Evolutionary conservation across 2,329 filamentous ascomycete species (phyloP).

Genomic region (Ophiostoma montium): DNA sequence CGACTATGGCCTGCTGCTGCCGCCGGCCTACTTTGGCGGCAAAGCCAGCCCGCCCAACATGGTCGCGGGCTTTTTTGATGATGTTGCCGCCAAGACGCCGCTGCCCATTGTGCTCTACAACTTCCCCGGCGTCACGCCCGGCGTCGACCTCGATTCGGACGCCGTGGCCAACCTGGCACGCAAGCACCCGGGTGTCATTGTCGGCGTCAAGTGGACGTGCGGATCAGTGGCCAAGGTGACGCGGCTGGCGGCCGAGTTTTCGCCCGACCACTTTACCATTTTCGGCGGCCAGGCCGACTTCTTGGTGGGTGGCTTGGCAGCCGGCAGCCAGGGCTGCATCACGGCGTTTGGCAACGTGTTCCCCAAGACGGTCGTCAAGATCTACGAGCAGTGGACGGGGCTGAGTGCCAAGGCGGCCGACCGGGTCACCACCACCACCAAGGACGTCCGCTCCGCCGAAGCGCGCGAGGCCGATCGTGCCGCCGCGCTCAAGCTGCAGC

Average conservation of each 20-base stretch:
- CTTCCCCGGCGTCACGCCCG: slow-evolving; percentile 55
- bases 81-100: slow-evolving; percentile 36
- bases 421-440: neutral
- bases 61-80: slow-evolving; percentile 43
- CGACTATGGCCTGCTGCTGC: slow-evolving; percentile 46
- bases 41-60: slow-evolving; percentile 44
- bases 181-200: slow-evolving; percentile 12
- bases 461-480: slow-evolving; percentile 33
- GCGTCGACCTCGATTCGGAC: slow-evolving; percentile 53
- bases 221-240: slow-evolving; percentile 61
- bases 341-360: slow-evolving; percentile 50
- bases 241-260: slow-evolving; percentile 37
- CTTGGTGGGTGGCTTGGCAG: slow-evolving; percentile 42
- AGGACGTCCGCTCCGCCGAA: slow-evolving; percentile 10
- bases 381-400: slow-evolving; percentile 44
- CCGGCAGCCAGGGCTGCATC: slow-evolving; percentile 45
- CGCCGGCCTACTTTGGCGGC: slow-evolving; percentile 47
- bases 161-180: slow-evolving; percentile 38
- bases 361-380: slow-evolving; percentile 38
- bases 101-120: slow-evolving; percentile 53
- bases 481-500: slow-evolving; percentile 47
- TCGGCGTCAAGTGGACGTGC: slow-evolving; percentile 36
- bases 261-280: slow-evolving; percentile 44
- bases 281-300: slow-evolving; percentile 65
- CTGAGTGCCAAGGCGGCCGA: neutral